A percentile compares a stretch with the other conserved stretches of the same genome.
Evolutionary conservation across 225 moss, liverwort and hornwort genomes (phyloP).

Genomic region (Anthoceros angustus): DNA sequence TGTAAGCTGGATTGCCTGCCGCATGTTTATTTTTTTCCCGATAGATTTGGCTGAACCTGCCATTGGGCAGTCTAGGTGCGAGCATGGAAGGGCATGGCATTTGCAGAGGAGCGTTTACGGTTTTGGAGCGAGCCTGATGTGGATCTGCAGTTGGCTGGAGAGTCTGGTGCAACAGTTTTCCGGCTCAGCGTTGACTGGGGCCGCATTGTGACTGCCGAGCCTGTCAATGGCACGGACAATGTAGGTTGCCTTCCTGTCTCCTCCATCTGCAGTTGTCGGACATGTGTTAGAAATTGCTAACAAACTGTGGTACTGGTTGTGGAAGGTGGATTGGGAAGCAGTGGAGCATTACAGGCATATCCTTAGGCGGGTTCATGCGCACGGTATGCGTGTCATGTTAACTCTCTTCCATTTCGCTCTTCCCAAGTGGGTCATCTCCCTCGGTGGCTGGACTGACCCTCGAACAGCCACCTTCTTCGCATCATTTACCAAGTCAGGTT

Average conservation of each 20-base stretch:
- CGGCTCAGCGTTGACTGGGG: constrained; percentile 97
- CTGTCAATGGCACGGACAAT: constrained; percentile 38
- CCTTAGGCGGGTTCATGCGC: constrained; percentile 35
- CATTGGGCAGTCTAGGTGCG: constrained; percentile 43
- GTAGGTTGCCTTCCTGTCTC: constrained; percentile 23
- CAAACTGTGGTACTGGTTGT: background rate
- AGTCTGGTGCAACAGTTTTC: constrained; percentile 54
- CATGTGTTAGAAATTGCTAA: background rate
- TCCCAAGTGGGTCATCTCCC: constrained; percentile 75
- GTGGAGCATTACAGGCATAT: constrained; percentile 74
- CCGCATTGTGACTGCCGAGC: constrained; percentile 64
- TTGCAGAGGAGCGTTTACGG: constrained; percentile 67
- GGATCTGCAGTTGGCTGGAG: constrained; percentile 65
- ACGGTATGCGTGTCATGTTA: constrained; percentile 76
- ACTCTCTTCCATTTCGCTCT: constrained; percentile 92
- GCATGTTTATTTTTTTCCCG: too few species aligned
- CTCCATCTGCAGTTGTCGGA: background rate
- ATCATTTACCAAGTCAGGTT: constrained; percentile 52
- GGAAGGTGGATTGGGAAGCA: constrained; percentile 63
- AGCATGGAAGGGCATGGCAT: constrained; percentile 68
- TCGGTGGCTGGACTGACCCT: constrained; percentile 74
- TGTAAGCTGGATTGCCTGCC: background rate
- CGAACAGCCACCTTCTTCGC: constrained; percentile 54
- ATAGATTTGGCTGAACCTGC: background rate
- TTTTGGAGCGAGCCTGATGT: constrained; percentile 68